A percentile compares a stretch with the other conserved stretches of the same genome.
phyloP scores from a whole-genome alignment of 202 grass and related monocot species.

The Bolboschoenoplectus hybrid region DNA sequence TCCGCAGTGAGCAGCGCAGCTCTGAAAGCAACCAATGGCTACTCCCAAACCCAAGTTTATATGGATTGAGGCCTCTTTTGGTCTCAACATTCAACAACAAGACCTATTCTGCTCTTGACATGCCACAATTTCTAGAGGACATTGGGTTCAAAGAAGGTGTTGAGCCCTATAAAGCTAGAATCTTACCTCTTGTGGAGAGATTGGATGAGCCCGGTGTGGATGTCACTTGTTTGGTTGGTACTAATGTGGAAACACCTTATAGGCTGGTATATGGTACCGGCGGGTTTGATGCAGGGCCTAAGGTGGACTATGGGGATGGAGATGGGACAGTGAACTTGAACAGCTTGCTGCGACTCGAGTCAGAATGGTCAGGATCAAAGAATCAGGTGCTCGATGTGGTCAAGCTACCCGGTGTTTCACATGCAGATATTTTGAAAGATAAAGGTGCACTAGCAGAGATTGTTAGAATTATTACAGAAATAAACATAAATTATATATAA shows the following conservation, averaged over 20 bases:
- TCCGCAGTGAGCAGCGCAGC: constrained; percentile 73
- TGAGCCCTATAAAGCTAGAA: constrained; percentile 55
- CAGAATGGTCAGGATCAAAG: constrained; percentile 60
- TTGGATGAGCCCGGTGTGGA: constrained; percentile 68
- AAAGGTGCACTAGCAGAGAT: constrained; percentile 63
- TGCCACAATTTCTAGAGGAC: constrained; percentile 73
- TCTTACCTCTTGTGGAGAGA: constrained; percentile 59
- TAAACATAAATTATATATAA: constrained; percentile 46
- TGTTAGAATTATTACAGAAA: constrained; percentile 47
- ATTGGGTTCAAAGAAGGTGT: constrained; percentile 77
- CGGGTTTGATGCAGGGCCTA: constrained; percentile 59
- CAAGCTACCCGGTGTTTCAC: constrained; percentile 59
- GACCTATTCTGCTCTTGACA: constrained; percentile 69
- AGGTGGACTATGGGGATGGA: constrained; percentile 77
- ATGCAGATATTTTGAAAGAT: constrained; percentile 66
- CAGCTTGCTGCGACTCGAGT: constrained; percentile 66
- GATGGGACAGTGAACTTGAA: constrained; percentile 81
- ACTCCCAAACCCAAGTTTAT: constrained; percentile 63
- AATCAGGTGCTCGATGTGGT: constrained; percentile 56
- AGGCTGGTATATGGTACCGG: constrained; percentile 53
- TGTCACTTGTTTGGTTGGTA: constrained; percentile 77
- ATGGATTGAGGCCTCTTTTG: constrained; percentile 61
- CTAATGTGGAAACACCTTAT: constrained; percentile 67
- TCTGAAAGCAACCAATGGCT: constrained; percentile 97
- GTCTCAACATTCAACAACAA: constrained; percentile 45